Conservation (phyloP, 2,329 filamentous ascomycete species). For the Penicillium sumatraense region DNA sequence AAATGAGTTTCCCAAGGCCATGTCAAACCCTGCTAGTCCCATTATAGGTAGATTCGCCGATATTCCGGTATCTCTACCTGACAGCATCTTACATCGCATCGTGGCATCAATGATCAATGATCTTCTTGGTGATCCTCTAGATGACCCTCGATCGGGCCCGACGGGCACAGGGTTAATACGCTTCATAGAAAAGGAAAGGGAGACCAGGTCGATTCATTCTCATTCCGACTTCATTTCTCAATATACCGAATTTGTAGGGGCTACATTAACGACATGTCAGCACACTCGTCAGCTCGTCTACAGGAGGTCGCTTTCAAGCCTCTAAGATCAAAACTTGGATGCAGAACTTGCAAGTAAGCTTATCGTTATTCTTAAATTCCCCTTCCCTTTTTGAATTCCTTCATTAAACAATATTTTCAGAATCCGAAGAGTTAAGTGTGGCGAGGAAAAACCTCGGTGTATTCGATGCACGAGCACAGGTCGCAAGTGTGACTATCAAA, state of each 20-base stretch:
- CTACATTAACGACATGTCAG: constrained; percentile 1
- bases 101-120: not conserved
- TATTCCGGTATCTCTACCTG: not conserved
- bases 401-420: constrained; percentile 19
- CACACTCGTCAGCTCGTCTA: not conserved
- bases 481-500: constrained; percentile 39
- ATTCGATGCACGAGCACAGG: constrained; percentile 35
- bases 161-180: too few relatives aligned
- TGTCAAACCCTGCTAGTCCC: not conserved
- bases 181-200: too few relatives aligned
- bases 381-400: not conserved
- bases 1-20: not conserved
- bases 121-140: too few relatives aligned
- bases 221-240: not conserved
- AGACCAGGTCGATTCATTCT: too few relatives aligned
- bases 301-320: constrained; percentile 6
- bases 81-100: not conserved
- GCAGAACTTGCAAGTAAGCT: constrained; percentile 40
- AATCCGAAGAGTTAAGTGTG: constrained; percentile 40
- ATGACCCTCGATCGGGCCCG: too few relatives aligned
- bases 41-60: not conserved
- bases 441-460: constrained; percentile 39
- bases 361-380: too few relatives aligned
- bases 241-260: not conserved
- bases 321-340: constrained; percentile 30